Conservation (phyloP, 768 basidiomycete species). For the Suillus plorans region DNA sequence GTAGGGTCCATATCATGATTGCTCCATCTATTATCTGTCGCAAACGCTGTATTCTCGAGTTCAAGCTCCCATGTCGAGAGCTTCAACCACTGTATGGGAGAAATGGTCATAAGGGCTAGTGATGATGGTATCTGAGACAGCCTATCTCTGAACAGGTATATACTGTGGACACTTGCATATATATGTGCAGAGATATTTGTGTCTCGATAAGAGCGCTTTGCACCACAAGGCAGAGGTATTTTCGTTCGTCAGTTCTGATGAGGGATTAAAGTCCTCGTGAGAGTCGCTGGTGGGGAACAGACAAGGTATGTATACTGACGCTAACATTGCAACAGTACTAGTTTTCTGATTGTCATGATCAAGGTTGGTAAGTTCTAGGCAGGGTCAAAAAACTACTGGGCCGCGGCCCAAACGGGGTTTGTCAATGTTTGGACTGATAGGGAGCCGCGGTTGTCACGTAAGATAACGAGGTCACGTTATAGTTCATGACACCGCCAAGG, state of each 20-base stretch:
- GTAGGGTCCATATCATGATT: slow-evolving; percentile 83
- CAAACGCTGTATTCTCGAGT: slow-evolving; percentile 54
- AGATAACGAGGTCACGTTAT: neutral
- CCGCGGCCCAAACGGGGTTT: neutral
- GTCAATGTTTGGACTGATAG: neutral
- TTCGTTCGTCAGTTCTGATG: neutral
- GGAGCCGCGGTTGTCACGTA: neutral
- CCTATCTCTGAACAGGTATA: neutral
- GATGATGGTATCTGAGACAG: neutral
- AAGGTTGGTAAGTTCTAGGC: neutral
- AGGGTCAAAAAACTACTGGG: neutral
- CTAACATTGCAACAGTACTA: neutral
- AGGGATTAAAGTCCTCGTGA: neutral
- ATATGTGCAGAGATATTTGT: slow-evolving; percentile 1
- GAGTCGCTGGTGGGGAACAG: neutral
- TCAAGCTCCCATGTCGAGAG: slow-evolving; percentile 47
- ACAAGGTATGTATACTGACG: neutral
- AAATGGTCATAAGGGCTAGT: neutral
- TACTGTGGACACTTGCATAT: neutral
- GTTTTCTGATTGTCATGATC: neutral
- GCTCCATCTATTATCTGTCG: slow-evolving; percentile 57
- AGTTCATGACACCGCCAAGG: neutral
- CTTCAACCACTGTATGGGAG: slow-evolving; percentile 23
- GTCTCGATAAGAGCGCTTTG: neutral
- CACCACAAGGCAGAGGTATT: neutral